phyloP scores from a whole-genome alignment of 2,329 filamentous ascomycete genomes.

The Hortaea werneckii region DNA sequence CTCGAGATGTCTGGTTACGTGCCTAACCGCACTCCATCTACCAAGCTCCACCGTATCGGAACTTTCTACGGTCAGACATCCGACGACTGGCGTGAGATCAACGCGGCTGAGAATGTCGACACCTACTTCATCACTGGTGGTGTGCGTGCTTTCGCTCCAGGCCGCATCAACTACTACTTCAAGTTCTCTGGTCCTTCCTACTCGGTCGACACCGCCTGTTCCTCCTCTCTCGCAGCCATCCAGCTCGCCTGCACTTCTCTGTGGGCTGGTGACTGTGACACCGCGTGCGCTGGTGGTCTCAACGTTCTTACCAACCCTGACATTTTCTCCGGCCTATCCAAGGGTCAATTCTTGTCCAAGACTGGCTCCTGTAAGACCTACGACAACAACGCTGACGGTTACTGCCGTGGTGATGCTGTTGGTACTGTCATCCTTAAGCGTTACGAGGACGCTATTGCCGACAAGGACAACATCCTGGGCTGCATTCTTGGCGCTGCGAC shows the following conservation, averaged over 20 bases:
- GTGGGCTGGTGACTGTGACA: constrained; percentile 68
- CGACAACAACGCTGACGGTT: constrained; percentile 70
- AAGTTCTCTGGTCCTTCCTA: constrained; percentile 65
- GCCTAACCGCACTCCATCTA: constrained; percentile 59
- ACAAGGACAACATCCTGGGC: constrained; percentile 63
- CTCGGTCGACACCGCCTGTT: constrained; percentile 69
- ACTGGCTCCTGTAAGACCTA: constrained; percentile 71
- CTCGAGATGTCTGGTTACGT: constrained; percentile 73
- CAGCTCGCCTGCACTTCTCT: constrained; percentile 63
- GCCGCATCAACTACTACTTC: constrained; percentile 66
- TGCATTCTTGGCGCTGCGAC: constrained; percentile 66
- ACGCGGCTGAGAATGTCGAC: constrained; percentile 61
- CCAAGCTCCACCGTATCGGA: constrained; percentile 54
- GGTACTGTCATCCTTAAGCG: constrained; percentile 69
- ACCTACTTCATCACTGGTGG: constrained; percentile 58
- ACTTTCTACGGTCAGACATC: constrained; percentile 67
- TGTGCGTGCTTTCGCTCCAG: constrained; percentile 50
- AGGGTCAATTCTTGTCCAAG: constrained; percentile 69
- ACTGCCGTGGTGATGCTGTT: constrained; percentile 69
- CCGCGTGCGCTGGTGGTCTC: constrained; percentile 67
- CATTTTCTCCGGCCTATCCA: constrained; percentile 64
- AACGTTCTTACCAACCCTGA: constrained; percentile 74
- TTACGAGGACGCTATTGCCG: constrained; percentile 64
- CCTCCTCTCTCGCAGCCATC: constrained; percentile 62
- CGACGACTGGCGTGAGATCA: constrained; percentile 69